Evolutionary conservation across 169 alveolate genomes (phyloP), one percentile per base, ranked within the genome.

Genomic region (Cardiosporidium cionae): DNA sequence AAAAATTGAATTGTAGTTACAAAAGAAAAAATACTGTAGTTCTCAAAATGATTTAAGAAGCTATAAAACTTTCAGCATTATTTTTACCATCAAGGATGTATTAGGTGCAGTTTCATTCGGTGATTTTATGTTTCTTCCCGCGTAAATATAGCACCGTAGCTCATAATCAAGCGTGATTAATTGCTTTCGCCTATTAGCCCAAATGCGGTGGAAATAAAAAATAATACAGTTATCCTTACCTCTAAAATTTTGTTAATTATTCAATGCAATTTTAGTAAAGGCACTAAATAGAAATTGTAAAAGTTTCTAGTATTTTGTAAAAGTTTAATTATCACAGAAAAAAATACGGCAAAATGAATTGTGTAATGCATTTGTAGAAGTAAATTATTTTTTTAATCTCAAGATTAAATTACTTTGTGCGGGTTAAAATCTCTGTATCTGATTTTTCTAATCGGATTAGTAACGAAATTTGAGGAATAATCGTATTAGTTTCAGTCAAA

Each of bases 91-190:
- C 52, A 89, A 83, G 68, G 84, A 78, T 1, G 94, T 85, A 36
- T 86, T 89, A 31, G 94, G 91, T 32, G 82, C 79, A 22, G 81
- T 86, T 34, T 76, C 84, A 36, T 72, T 83, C 36, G 87, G 81
- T 27, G 89, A 80, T 29, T 80, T 52, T 3, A 89, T 73, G 64
- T 87, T 81, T 75, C 94, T 78, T 63, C 90, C 86, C 1, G 91
- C 86, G 79, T 89, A 89, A 16, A 92, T 54, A 73, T 92, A 92
- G 65, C 94, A 86, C 65, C 97, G 83, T 69, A 92, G 65, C 76
- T 91, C 93, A 65, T 88, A 89, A 35, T 88, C 93, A 70, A 82
- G 84, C 28, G 81, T 81, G 58, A 83, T 74, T 76, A 90, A 74
- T 37, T 86, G 75, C 76, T 84, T 84, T 74, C 94, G 79, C 83